Percentiles rank a stretch among this genome's conserved stretches.
Evolutionary conservation across 306 rosid species (phyloP).

Genomic region (Vigna radiata): DNA sequence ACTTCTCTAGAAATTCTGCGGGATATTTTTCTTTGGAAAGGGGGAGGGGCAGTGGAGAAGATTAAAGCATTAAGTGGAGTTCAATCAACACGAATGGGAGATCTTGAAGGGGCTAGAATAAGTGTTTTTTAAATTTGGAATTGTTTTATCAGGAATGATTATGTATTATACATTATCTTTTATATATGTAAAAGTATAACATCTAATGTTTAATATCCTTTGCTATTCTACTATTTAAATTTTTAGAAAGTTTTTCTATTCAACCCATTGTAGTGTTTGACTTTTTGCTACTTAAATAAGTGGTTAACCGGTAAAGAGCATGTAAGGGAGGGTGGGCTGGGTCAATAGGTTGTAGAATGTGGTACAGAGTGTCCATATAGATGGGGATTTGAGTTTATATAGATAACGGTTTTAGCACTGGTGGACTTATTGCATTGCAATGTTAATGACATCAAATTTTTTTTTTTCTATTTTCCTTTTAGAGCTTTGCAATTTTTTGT

Average conservation of each 20-base stretch:
- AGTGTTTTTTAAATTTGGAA: too few species aligned
- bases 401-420: slow-evolving; percentile 8
- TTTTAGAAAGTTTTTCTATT: neutral
- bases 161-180: neutral
- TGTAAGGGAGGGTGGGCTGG: neutral
- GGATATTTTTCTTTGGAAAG: too few species aligned
- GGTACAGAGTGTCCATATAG: neutral
- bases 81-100: neutral
- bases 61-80: neutral
- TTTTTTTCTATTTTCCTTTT: neutral
- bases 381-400: neutral
- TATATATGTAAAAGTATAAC: neutral
- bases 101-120: neutral
- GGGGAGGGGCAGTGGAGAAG: neutral
- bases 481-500: neutral
- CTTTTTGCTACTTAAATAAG: neutral
- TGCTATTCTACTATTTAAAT: neutral
- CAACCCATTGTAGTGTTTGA: neutral
- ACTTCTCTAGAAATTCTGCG: too few species aligned
- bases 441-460: neutral
- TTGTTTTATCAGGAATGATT: neutral
- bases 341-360: neutral
- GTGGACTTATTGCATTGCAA: neutral
- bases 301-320: neutral
- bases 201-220: neutral